phyloP scores from a whole-genome alignment of 257 asterid species.

The Voacanga thouarsii region DNA sequence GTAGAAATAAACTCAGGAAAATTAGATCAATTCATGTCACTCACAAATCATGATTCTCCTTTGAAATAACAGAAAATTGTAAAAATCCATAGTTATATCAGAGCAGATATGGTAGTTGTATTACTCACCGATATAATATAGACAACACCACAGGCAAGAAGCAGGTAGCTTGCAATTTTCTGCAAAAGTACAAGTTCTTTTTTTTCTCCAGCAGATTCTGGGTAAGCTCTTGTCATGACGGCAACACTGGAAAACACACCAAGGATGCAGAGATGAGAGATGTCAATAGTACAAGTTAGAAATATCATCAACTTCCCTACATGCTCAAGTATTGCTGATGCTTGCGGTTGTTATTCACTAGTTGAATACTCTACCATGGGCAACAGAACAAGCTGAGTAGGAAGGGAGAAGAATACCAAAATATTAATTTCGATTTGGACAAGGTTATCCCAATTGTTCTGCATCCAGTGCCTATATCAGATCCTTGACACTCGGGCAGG shows the following conservation, averaged over 20 bases:
- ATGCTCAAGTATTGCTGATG: neutral
- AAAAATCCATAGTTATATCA: neutral
- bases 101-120: conserved; percentile 12
- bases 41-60: neutral
- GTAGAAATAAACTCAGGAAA: neutral
- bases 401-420: neutral
- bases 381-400: neutral
- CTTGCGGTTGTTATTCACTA: neutral
- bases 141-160: conserved; percentile 76
- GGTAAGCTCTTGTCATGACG: conserved; percentile 97
- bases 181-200: conserved; percentile 71
- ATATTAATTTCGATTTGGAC: neutral
- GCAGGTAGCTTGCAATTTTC: conserved; percentile 80
- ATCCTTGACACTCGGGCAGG: neutral
- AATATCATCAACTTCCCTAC: neutral
- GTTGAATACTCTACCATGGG: neutral
- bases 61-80: neutral
- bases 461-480: neutral
- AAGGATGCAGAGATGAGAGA: neutral
- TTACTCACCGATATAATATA: conserved; percentile 70
- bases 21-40: neutral
- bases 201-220: conserved; percentile 53
- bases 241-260: conserved; percentile 59
- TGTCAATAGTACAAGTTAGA: neutral
- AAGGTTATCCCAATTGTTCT: neutral